Base-by-base conservation (phyloP, 148 eudicot genomes). In the Suaeda aralocaspica region DNA sequence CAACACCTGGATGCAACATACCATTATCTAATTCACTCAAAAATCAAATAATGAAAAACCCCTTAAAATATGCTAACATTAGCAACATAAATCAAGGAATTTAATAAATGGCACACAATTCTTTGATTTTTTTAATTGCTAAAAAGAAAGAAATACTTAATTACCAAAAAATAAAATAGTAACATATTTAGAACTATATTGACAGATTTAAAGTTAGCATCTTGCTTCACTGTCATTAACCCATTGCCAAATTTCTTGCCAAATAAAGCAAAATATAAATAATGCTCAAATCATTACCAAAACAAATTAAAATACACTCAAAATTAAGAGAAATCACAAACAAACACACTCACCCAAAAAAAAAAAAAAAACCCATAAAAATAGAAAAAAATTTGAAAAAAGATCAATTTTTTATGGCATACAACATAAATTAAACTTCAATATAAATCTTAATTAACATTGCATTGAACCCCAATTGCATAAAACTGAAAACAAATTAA, bases 11-110 rank as follows among this genome's bases (percentile, higher is more conserved):
- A 70, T 33, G 25, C 59, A 24, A 28, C 75, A 59, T 1, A 41
- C 24, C 29, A 56, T 36, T 8, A 58, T 44, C 33, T 28, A 19
- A 69, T 69, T 57, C 19, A n/a, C 26, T 0, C 52, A 60, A 25
- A 50, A 72, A 51, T 46, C 60, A 22, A 49, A 39, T 45, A 58
- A 41, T 28, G 45, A 70, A 70, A 64, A 65, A 55, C 51, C n/a
- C 8, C n/a, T 8, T 41, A 21, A 59, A 45, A 57, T 14, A 22
- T n/a, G 7, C 60, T 25, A 44, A 14, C 36, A 64, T 14, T 26
- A 46, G 16, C 49, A 55, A 13, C 36, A 24, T 63, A 22, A n/a
- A 55, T 48, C 60, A 15, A 57, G 7, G 3, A 55, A 6, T 6
- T 21, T 9, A 19, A 70, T 19, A n/a, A 34, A 68, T 22, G 30